Percentiles rank a stretch among this genome's conserved stretches.
Evolutionary conservation across 257 asterid species (phyloP).

Genomic region (Parsonsia alboflavescens): DNA sequence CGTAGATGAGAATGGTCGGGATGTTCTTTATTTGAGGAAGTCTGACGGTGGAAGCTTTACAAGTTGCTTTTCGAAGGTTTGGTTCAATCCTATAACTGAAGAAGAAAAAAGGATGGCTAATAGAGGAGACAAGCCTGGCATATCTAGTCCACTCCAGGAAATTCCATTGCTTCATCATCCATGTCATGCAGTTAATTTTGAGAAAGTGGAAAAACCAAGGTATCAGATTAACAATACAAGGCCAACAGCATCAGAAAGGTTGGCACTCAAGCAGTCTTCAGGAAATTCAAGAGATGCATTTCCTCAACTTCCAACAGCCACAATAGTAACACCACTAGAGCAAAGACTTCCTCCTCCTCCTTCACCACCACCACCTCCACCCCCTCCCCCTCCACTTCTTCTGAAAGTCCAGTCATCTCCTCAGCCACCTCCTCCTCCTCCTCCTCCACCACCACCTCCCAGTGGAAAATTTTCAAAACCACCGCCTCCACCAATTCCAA

Average conservation of each 20-base stretch:
- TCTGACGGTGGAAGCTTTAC: constrained; percentile 30
- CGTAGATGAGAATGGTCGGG: constrained; percentile 68
- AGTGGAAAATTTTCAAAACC: constrained; percentile 14
- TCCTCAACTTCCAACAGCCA: background rate
- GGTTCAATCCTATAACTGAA: constrained; percentile 54
- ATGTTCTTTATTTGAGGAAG: constrained; percentile 55
- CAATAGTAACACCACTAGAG: background rate
- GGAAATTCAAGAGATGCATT: background rate
- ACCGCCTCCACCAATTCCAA: constrained; percentile 16
- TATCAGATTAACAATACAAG: constrained; percentile 3
- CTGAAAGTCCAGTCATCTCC: background rate
- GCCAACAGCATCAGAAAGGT: constrained; percentile 8
- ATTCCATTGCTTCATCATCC: constrained; percentile 47
- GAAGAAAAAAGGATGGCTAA: constrained; percentile 47
- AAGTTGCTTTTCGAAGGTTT: constrained; percentile 59
- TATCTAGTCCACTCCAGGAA: constrained; percentile 41
- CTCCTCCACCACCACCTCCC: constrained; percentile 32
- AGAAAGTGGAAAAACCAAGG: constrained; percentile 5
- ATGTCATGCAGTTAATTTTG: constrained; percentile 17
- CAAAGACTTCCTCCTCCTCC: background rate
- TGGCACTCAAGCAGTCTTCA: background rate
- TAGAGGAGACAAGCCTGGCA: constrained; percentile 28
- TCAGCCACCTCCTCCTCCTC: constrained; percentile 23
- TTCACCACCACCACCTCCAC: background rate
- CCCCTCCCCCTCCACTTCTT: background rate